A percentile compares a stretch with the other conserved stretches of the same genome.
Evolutionary conservation across 1,284 basidiomycete species (phyloP).

Genomic region (Fomitopsis palustris): DNA sequence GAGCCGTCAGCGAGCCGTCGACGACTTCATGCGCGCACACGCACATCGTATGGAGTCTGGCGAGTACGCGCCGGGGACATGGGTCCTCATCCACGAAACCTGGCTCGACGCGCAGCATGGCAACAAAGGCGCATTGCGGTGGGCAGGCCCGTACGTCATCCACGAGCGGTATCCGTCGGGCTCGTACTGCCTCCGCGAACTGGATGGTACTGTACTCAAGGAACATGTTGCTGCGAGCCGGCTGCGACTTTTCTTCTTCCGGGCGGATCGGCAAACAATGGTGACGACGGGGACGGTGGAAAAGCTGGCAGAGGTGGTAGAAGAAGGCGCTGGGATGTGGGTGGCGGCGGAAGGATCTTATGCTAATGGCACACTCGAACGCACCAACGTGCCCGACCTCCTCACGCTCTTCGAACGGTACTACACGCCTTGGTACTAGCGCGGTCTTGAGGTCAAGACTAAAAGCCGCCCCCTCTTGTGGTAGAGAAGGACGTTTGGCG

Average conservation of each 20-base stretch:
- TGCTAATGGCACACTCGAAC: not conserved
- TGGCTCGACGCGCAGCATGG: slow-evolving; percentile 28
- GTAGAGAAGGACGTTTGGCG: not conserved
- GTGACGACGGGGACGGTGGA: not conserved
- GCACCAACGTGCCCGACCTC: not conserved
- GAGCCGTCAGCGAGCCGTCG: slow-evolving; percentile 17
- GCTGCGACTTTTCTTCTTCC: slow-evolving; percentile 27
- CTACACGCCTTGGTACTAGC: slow-evolving; percentile 1
- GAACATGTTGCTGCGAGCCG: slow-evolving; percentile 19
- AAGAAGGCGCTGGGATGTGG: not conserved
- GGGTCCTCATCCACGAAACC: slow-evolving; percentile 28
- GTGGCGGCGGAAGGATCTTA: not conserved
- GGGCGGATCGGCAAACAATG: slow-evolving; percentile 21
- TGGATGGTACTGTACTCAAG: slow-evolving; percentile 23
- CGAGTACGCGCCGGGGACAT: slow-evolving; percentile 21
- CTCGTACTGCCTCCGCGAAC: slow-evolving; percentile 21
- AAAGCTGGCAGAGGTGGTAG: not conserved
- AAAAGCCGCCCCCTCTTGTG: slow-evolving; percentile 5
- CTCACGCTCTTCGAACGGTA: not conserved
- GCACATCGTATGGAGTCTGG: slow-evolving; percentile 7
- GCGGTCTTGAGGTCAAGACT: slow-evolving; percentile 6
- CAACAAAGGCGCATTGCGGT: slow-evolving; percentile 23
- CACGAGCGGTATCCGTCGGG: slow-evolving; percentile 12
- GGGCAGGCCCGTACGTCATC: slow-evolving; percentile 30
- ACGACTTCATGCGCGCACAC: slow-evolving; percentile 18